Percentiles rank a stretch among this genome's conserved stretches.
phyloP scores from a whole-genome alignment of 225 moss, liverwort and hornwort species.

The Lunularia cruciata region DNA sequence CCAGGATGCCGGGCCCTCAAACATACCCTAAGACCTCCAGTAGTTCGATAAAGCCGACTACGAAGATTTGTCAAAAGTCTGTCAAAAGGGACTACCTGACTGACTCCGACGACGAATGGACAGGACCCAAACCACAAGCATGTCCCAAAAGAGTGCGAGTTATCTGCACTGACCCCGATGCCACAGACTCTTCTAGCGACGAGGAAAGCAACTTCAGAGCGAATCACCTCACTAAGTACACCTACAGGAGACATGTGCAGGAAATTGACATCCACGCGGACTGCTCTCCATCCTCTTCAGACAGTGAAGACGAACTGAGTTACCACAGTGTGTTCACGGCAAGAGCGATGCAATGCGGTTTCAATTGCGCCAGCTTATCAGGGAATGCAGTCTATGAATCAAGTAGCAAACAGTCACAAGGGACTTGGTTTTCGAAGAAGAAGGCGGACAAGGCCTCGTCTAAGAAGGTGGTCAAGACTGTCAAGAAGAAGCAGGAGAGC shows the following conservation, averaged over 20 bases:
- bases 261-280: conserved; percentile 42
- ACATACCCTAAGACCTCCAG: conserved; percentile 26
- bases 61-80: conserved; percentile 32
- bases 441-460: conserved; percentile 18
- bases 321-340: conserved; percentile 54
- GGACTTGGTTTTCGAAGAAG: conserved; percentile 31
- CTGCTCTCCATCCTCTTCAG: conserved; percentile 27
- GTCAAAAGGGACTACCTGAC: conserved; percentile 46
- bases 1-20: conserved; percentile 51
- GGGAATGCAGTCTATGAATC: conserved; percentile 19
- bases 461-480: conserved; percentile 27
- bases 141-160: conserved; percentile 54
- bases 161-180: conserved; percentile 62
- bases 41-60: conserved; percentile 11
- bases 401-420: conserved; percentile 3
- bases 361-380: conserved; percentile 55
- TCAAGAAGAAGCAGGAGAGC: conserved; percentile 46
- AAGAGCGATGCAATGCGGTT: conserved; percentile 66
- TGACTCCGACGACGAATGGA: conserved; percentile 52
- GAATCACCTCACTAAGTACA: conserved; percentile 16
- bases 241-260: conserved; percentile 38
- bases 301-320: conserved; percentile 59
- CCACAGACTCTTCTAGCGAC: conserved; percentile 54
- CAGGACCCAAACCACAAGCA: conserved; percentile 18
- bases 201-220: conserved; percentile 49